Conservation (phyloP, 2,329 filamentous ascomycete genomes). For the Colletotrichum cordylinicola region DNA sequence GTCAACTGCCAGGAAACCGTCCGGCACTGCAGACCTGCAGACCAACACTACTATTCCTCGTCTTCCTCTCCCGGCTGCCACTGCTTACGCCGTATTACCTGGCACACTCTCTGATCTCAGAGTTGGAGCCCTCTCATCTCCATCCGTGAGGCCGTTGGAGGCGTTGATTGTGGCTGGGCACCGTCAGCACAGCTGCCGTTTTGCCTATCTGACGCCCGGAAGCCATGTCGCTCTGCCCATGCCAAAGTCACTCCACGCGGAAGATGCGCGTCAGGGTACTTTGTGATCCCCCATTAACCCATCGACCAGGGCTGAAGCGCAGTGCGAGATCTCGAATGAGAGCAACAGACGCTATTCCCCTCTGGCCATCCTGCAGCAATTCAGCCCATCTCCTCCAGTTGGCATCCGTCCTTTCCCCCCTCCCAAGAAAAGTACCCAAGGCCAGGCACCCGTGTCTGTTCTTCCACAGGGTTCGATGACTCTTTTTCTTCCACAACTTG, state of each 20-base stretch:
- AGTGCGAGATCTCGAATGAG: conserved; percentile 8
- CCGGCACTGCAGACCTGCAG: not conserved
- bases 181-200: not conserved
- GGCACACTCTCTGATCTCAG: not conserved
- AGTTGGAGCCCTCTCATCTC: not conserved
- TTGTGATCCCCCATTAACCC: not conserved
- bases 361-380: not conserved
- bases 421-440: not conserved
- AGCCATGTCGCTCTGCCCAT: not conserved
- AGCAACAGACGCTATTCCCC: not conserved
- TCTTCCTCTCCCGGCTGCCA: not conserved
- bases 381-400: not conserved
- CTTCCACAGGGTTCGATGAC: conserved; percentile 18
- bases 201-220: not conserved
- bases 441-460: conserved; percentile 6
- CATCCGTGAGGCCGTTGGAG: not conserved
- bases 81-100: not conserved
- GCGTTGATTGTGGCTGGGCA: conserved; percentile 4
- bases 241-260: not conserved
- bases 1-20: not conserved
- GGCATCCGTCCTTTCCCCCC: not conserved
- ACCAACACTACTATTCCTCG: not conserved
- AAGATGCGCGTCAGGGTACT: not conserved
- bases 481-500: not conserved
- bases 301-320: not conserved